These are phyloP conservation scores for Trichomonas tenax DNA, from an alignment of 208 protist species.

Conservation along the genomic window DNA sequence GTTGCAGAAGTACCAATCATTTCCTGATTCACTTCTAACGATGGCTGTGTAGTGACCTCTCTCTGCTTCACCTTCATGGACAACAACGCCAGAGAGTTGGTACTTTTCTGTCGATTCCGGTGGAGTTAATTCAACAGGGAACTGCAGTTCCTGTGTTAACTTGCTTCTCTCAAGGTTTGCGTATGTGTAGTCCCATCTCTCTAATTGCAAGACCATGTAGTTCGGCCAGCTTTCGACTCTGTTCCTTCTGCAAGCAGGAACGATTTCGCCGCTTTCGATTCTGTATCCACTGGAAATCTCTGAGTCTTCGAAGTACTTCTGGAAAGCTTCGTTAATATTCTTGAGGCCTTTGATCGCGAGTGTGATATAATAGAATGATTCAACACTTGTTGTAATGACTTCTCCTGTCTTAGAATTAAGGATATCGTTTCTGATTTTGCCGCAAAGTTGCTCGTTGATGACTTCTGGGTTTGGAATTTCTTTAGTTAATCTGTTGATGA, in stretches of 20 bases:
- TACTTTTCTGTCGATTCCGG: background rate
- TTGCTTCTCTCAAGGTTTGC: background rate
- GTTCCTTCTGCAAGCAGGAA: background rate
- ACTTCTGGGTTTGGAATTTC: background rate
- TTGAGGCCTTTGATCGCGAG: background rate
- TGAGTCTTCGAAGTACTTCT: background rate
- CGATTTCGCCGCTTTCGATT: background rate
- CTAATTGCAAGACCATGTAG: background rate
- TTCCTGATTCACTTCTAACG: background rate
- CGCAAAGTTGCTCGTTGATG: no score
- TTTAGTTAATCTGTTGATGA: background rate
- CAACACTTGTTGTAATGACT: background rate
- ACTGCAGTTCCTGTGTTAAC: background rate
- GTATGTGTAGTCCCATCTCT: background rate
- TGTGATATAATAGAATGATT: background rate
- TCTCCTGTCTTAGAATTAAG: background rate
- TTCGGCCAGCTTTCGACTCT: background rate
- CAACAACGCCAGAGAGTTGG: background rate
- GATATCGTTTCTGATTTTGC: background rate
- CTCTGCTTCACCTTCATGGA: background rate
- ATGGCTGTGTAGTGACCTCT: background rate
- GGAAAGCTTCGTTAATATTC: background rate
- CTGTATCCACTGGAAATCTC: background rate
- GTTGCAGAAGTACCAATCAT: constrained; percentile 15
- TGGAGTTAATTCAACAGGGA: background rate